phyloP scores from a whole-genome alignment of 208 protist species.

The Leishmania major region DNA sequence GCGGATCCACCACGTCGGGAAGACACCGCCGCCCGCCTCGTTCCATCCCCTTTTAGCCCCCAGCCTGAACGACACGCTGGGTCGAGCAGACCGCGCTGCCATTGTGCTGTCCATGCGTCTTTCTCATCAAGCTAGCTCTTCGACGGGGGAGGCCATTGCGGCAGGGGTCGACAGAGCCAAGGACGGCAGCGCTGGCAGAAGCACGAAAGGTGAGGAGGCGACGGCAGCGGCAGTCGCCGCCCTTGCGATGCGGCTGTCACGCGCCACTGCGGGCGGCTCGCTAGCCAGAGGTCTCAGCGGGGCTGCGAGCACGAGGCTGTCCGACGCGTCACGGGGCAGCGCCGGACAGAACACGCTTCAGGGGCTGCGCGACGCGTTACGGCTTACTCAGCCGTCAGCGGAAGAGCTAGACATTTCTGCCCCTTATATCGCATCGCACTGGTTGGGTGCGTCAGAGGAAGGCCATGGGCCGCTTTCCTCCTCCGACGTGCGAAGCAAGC shows the following conservation, averaged over 20 bases:
- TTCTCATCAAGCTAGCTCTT: neutral
- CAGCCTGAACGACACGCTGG: conserved; percentile 55
- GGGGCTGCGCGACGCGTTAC: conserved; percentile 29
- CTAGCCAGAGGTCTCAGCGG: neutral
- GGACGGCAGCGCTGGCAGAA: neutral
- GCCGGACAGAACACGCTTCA: conserved; percentile 16
- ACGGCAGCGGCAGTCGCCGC: conserved; percentile 3
- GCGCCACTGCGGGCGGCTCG: neutral
- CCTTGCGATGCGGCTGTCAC: conserved; percentile 12
- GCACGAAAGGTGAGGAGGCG: neutral
- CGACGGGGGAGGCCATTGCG: neutral
- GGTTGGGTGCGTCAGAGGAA: neutral
- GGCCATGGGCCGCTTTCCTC: neutral
- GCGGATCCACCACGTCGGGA: neutral
- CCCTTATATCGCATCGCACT: neutral
- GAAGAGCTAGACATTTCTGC: neutral
- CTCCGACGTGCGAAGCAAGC: neutral
- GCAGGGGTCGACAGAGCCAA: neutral
- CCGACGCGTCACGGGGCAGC: neutral
- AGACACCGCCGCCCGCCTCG: neutral
- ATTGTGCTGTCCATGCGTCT: conserved; percentile 39
- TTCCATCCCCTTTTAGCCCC: neutral
- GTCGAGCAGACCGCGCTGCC: conserved; percentile 42
- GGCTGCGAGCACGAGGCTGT: conserved; percentile 10
- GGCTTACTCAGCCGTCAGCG: conserved; percentile 2